Base-by-base conservation (phyloP, 176 grass and related monocot genomes). In the Ensete glaucum region DNA sequence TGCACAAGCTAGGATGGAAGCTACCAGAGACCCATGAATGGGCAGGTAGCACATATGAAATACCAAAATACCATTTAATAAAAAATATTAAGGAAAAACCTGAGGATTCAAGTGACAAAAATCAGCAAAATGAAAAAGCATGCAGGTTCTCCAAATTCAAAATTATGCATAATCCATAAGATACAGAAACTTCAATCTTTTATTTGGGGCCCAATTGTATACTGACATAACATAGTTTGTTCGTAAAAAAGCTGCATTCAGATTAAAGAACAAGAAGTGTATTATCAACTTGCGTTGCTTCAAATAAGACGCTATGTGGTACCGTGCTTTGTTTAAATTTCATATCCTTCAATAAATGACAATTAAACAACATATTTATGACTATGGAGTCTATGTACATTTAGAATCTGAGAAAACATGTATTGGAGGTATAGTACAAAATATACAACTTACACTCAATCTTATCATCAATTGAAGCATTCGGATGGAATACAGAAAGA, bases 401-500 rank as follows among this genome's bases (percentile, higher is more conserved):
- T 29, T 29, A 29, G 27, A 29, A 29, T 29, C 27, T 29, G 27
- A 29, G 27, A 29, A 29, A 29, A 34, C 62, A 64, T 23, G 12
- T 64, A 64, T 24, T 4, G 2, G 62, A 17, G 9, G 58, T 22
- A 62, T n/a, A 8, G 14, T 22, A 62, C n/a, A 62, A 17, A 62
- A 17, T n/a, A n/a, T 62, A 20, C 49, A 74, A 82, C 94, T 87
- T 88, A 98, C 90, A 98, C 21, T 93, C 82, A 72, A 93, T 98
- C 77, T 98, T 93, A 60, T 93, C 81, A 9, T 93, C 90, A 19
- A 73, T 73, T 81, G 86, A 70, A 78, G 95, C 95, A 93, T 76
- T 93, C 75, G 95, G 95, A 85, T 98, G 95, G 85, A 98, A 98
- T 84, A 93, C 95, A 49, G 95, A 93, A 34, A 93, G 82, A 2